These are phyloP conservation scores for Musa beccarii DNA, from an alignment of 176 grass and related monocot genomes.

Conservation along the genomic window DNA sequence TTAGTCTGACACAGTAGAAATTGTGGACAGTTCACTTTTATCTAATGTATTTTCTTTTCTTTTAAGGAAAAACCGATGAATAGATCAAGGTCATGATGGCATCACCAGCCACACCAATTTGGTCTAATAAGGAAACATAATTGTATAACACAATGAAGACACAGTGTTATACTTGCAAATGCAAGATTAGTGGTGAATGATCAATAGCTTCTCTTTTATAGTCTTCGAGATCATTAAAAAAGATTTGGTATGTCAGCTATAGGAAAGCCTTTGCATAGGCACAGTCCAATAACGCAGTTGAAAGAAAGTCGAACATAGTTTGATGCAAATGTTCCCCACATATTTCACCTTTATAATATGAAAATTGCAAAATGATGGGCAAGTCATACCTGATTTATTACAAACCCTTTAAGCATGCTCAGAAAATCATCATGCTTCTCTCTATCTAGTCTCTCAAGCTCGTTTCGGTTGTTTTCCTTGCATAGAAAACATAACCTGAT, in stretches of 20 bases:
- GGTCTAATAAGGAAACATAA: too few species aligned
- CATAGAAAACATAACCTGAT: neutral
- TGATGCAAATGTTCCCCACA: too few species aligned
- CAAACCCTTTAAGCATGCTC: constrained; percentile 77
- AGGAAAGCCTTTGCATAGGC: too few species aligned
- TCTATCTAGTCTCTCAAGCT: constrained; percentile 61
- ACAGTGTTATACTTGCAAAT: neutral
- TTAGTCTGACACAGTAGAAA: too few species aligned
- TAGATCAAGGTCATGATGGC: too few species aligned
- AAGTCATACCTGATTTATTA: constrained; percentile 68
- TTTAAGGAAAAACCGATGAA: too few species aligned
- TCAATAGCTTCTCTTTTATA: neutral
- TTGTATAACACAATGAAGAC: too few species aligned
- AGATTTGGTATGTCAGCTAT: neutral
- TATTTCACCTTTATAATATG: neutral
- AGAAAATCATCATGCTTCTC: constrained; percentile 77
- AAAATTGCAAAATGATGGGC: neutral
- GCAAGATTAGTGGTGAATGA: neutral
- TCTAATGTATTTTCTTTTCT: too few species aligned
- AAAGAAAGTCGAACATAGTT: too few species aligned
- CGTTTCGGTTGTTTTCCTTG: constrained; percentile 82
- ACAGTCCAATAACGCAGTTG: too few species aligned
- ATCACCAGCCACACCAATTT: too few species aligned
- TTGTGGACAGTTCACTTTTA: too few species aligned
- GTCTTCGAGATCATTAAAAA: neutral